A percentile compares a stretch with the other conserved stretches of the same genome.
Evolutionary conservation across 495 filamentous ascomycete genomes (phyloP).

Genomic region (Amorphotheca resinae): DNA sequence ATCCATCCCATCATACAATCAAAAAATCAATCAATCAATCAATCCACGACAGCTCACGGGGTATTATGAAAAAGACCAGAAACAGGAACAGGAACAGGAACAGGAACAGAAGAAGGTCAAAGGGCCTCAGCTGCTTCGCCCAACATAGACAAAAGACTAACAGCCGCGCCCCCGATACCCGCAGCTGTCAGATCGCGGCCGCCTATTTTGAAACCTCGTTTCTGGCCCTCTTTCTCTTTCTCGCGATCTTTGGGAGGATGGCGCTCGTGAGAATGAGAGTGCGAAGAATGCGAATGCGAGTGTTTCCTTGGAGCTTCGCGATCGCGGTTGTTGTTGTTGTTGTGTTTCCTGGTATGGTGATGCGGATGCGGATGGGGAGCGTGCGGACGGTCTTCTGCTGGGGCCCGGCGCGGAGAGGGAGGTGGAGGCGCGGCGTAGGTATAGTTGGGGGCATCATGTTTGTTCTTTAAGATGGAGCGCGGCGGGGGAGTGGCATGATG

Average conservation of each 20-base stretch:
- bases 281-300: no score
- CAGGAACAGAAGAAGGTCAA: no score
- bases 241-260: not conserved
- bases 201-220: conserved; percentile 22
- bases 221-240: conserved; percentile 5
- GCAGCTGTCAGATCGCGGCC: conserved; percentile 27
- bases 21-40: no score
- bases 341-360: not conserved
- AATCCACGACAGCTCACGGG: no score
- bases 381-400: not conserved
- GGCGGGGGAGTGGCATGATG: not conserved
- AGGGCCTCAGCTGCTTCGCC: conserved; percentile 34
- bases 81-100: no score
- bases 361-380: no score
- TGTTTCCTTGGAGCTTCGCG: not conserved
- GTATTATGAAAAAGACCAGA: no score
- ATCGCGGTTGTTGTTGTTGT: not conserved
- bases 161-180: conserved; percentile 38
- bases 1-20: no score
- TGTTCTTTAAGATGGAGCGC: not conserved
- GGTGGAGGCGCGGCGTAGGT: not conserved
- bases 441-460: not conserved
- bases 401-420: not conserved
- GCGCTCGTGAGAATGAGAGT: no score
- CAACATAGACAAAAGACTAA: conserved; percentile 36